A percentile compares a stretch with the other conserved stretches of the same genome.
Conservation (phyloP, 2,329 filamentous ascomycete species). For the Diaporthe longicolla region DNA sequence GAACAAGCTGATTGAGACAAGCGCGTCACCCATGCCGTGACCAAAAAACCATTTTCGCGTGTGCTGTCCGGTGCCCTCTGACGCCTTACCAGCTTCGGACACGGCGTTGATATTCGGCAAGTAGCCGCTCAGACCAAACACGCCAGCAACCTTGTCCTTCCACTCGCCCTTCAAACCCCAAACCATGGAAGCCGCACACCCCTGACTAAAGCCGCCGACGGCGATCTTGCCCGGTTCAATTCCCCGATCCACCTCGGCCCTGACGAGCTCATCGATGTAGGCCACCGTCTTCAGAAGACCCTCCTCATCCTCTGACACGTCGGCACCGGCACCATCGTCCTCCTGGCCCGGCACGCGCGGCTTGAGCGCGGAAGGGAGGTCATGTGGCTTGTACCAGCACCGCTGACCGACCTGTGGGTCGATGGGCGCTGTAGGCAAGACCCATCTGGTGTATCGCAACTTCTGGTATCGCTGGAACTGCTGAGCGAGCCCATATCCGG, state of each 20-base stretch:
- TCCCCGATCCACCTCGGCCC: constrained; percentile 19
- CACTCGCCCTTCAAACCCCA: constrained; percentile 33
- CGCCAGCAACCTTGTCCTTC: constrained; percentile 34
- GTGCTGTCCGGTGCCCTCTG: not conserved
- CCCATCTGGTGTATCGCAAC: constrained; percentile 33
- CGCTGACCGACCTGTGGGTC: constrained; percentile 34
- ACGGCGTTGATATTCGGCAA: constrained; percentile 29
- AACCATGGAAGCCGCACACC: constrained; percentile 37
- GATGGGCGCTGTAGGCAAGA: constrained; percentile 28
- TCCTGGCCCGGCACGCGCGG: constrained; percentile 18
- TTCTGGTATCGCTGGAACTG: constrained; percentile 39
- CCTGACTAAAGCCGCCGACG: constrained; percentile 39
- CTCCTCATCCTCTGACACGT: constrained; percentile 23
- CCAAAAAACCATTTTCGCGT: constrained; percentile 35
- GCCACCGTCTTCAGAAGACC: constrained; percentile 32
- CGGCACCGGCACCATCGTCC: not conserved
- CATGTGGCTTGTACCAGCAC: constrained; percentile 37
- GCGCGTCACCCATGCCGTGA: constrained; percentile 31
- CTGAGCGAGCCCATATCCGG: constrained; percentile 38
- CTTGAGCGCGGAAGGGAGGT: constrained; percentile 30
- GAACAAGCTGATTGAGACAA: constrained; percentile 25
- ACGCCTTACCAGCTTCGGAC: not conserved
- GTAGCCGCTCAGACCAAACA: constrained; percentile 38
- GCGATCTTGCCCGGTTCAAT: constrained; percentile 33
- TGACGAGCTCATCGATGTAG: constrained; percentile 34